phyloP scores from a whole-genome alignment of 805 yeast species.

The Spencermartinsiella europaea region DNA sequence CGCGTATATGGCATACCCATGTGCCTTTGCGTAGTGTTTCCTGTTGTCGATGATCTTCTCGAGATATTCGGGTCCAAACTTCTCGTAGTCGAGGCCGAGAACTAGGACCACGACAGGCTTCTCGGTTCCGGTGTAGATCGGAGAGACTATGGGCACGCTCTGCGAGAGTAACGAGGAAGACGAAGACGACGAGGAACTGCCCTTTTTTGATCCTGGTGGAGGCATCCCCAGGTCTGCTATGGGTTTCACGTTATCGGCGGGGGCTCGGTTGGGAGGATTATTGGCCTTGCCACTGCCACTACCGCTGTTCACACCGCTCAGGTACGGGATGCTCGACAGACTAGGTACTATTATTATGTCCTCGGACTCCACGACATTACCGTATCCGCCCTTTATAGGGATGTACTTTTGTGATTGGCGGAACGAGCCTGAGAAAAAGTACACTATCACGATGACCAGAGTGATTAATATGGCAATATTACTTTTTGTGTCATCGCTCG shows the following conservation, averaged over 20 bases:
- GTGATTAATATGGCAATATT: constrained; percentile 23
- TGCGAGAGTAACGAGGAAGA: not conserved
- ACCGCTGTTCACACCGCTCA: constrained; percentile 4
- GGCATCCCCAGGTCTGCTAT: constrained; percentile 5
- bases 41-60: constrained; percentile 76
- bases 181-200: not conserved
- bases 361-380: constrained; percentile 11
- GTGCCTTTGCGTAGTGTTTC: constrained; percentile 78
- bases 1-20: constrained; percentile 76
- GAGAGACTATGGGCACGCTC: not conserved
- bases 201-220: constrained; percentile 1
- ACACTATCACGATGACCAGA: constrained; percentile 24
- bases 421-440: constrained; percentile 20
- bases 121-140: constrained; percentile 11
- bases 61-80: constrained; percentile 66
- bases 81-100: constrained; percentile 75
- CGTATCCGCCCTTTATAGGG: constrained; percentile 12
- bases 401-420: constrained; percentile 4
- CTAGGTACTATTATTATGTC: constrained; percentile 24
- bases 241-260: constrained; percentile 27
- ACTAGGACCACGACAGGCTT: constrained; percentile 54
- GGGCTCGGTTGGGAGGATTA: constrained; percentile 28
- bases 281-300: not conserved
- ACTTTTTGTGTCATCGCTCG: not conserved
- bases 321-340: constrained; percentile 13